A percentile compares a stretch with the other conserved stretches of the same genome.
Conservation (phyloP, 208 protist genomes). For the Angomonas deanei region DNA sequence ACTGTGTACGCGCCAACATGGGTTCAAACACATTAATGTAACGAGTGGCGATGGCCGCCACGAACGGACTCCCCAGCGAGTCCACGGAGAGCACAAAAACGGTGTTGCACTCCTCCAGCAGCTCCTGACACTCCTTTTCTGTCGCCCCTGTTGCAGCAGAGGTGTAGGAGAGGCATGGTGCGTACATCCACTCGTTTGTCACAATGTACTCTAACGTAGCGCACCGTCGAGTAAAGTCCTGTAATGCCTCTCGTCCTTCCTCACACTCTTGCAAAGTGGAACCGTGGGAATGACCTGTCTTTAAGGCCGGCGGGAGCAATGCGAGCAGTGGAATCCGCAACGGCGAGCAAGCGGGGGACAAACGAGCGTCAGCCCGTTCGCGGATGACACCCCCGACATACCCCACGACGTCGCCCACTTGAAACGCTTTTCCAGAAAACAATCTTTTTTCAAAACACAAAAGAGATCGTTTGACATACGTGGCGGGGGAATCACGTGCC, state of each 20-base stretch:
- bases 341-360: constrained; percentile 50
- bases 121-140: neutral
- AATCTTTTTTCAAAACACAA: constrained; percentile 46
- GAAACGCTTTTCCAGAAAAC: constrained; percentile 68
- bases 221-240: constrained; percentile 35
- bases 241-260: neutral
- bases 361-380: constrained; percentile 23
- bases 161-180: constrained; percentile 41
- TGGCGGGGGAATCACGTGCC: neutral
- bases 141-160: neutral
- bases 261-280: neutral
- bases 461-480: constrained; percentile 20
- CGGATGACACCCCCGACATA: constrained; percentile 68
- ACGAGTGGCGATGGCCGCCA: constrained; percentile 56
- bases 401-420: constrained; percentile 61
- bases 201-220: constrained; percentile 57
- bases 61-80: constrained; percentile 59
- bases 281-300: constrained; percentile 10
- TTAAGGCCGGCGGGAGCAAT: constrained; percentile 40
- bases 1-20: constrained; percentile 42
- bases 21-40: constrained; percentile 71
- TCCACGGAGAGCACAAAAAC: constrained; percentile 65
- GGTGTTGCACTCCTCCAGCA: constrained; percentile 58
- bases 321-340: constrained; percentile 62
- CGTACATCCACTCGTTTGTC: constrained; percentile 89